A percentile compares a stretch with the other conserved stretches of the same genome.
Evolutionary conservation across 202 grass and related monocot genomes (phyloP).

Genomic region (Thinopyrum obtusiflorum): DNA sequence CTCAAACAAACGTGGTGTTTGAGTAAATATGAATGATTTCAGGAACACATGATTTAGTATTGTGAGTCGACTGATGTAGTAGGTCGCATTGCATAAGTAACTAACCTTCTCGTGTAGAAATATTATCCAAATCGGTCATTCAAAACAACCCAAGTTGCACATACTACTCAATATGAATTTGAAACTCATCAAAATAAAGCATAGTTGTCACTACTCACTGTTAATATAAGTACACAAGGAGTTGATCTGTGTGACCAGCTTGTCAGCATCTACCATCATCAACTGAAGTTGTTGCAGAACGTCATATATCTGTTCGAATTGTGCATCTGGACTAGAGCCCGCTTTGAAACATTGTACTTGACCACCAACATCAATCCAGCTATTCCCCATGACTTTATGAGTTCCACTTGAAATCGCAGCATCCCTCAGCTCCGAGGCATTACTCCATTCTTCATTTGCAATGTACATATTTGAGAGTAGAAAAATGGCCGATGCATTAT

Average conservation of each 20-base stretch:
- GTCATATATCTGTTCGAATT: not conserved
- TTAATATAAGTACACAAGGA: not conserved
- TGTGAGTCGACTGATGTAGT: not conserved
- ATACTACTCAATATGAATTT: not conserved
- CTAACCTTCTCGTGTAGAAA: not conserved
- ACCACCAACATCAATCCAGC: constrained; percentile 39
- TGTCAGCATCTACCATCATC: constrained; percentile 16
- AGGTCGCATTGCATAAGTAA: not conserved
- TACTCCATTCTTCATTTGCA: constrained; percentile 34
- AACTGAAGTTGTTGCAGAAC: not conserved
- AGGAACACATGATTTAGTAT: not conserved
- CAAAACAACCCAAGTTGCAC: not conserved
- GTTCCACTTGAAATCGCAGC: constrained; percentile 19
- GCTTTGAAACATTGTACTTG: constrained; percentile 1
- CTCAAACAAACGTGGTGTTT: not conserved
- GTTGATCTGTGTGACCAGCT: not conserved
- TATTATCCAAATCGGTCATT: not conserved
- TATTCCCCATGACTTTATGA: constrained; percentile 28
- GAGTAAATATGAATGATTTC: not conserved
- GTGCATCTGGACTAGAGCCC: constrained; percentile 6
- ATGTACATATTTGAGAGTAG: constrained; percentile 30
- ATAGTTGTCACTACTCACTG: not conserved
- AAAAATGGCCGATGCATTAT: constrained; percentile 26
- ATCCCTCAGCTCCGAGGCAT: constrained; percentile 24
- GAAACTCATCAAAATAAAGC: constrained; percentile 6